A percentile compares a stretch with the other conserved stretches of the same genome.
Conservation (phyloP, 139 green algal species). For the Chlamydomonas urium region DNA sequence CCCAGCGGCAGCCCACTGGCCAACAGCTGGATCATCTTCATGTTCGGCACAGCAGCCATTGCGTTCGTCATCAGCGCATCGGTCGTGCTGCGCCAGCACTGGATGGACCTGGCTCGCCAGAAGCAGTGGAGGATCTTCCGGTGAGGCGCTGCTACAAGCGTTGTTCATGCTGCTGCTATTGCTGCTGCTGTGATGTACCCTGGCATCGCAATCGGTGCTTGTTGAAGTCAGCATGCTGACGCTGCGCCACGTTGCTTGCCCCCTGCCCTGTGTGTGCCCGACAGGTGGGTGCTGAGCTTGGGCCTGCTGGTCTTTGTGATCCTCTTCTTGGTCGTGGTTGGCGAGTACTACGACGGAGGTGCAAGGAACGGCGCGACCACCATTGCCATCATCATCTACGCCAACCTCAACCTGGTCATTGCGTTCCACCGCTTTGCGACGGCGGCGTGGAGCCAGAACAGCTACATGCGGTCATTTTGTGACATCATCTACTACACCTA, state of each 20-base stretch:
- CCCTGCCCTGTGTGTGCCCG: too few species aligned
- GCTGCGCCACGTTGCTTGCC: too few species aligned
- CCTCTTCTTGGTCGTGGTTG: background rate
- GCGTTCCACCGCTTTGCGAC: conserved; percentile 17
- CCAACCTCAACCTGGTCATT: conserved; percentile 42
- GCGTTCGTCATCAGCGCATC: conserved; percentile 17
- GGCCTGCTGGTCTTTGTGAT: background rate
- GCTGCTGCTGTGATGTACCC: too few species aligned
- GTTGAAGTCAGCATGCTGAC: too few species aligned
- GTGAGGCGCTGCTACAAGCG: too few species aligned
- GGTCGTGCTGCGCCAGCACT: conserved; percentile 12
- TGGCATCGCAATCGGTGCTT: too few species aligned
- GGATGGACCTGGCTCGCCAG: conserved; percentile 26
- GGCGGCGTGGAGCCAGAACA: conserved; percentile 21
- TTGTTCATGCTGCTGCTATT: too few species aligned
- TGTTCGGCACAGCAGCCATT: conserved; percentile 30
- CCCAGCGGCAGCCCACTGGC: conserved; percentile 8
- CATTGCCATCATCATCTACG: conserved; percentile 35
- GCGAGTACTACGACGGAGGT: background rate
- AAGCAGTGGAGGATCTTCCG: conserved; percentile 45
- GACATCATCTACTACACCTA: conserved; percentile 20
- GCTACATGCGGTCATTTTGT: conserved; percentile 32
- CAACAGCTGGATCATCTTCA: conserved; percentile 32
- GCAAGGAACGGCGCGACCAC: conserved; percentile 26
- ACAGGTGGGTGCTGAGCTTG: conserved; percentile 9